Conservation (phyloP, 2,329 filamentous ascomycete species). For the Epichloe uncinata region DNA sequence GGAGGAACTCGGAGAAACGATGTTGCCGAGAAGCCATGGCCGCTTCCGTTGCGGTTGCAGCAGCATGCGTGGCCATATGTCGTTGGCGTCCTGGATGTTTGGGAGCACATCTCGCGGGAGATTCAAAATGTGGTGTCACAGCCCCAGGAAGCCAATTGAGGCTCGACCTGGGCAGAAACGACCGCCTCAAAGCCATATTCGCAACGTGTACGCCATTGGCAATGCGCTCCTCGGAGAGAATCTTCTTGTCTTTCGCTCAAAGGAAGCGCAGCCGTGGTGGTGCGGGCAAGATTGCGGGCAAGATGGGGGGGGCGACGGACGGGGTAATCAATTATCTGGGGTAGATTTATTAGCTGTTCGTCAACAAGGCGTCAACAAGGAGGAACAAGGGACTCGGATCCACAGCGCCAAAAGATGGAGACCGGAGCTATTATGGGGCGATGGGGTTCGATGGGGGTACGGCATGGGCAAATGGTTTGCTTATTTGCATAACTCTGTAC, state of each 20-base stretch:
- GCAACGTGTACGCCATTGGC: background rate
- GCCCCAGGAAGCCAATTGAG: slow-evolving; percentile 9
- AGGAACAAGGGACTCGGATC: background rate
- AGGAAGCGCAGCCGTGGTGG: background rate
- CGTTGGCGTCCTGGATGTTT: slow-evolving; percentile 8
- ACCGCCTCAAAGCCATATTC: slow-evolving; percentile 19
- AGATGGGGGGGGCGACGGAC: background rate
- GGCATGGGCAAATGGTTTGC: background rate
- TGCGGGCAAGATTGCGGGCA: background rate
- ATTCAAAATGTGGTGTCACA: slow-evolving; percentile 11
- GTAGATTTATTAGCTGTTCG: background rate
- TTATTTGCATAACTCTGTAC: background rate
- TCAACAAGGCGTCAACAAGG: background rate
- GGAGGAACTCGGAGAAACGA: slow-evolving; percentile 6
- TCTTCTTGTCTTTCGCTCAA: background rate
- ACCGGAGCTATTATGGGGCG: background rate
- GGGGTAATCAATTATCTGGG: background rate
- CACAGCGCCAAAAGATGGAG: background rate
- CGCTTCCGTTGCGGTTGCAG: slow-evolving; percentile 4
- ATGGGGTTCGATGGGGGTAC: background rate
- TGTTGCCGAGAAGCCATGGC: slow-evolving; percentile 1
- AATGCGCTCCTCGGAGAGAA: background rate
- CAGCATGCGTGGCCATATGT: slow-evolving; percentile 12
- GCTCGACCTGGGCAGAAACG: slow-evolving; percentile 12
- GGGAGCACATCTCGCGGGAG: slow-evolving; percentile 10